Evolutionary conservation across 495 filamentous ascomycete genomes (phyloP), one percentile per base, ranked within the genome.

Genomic region (Podospora sp.): DNA sequence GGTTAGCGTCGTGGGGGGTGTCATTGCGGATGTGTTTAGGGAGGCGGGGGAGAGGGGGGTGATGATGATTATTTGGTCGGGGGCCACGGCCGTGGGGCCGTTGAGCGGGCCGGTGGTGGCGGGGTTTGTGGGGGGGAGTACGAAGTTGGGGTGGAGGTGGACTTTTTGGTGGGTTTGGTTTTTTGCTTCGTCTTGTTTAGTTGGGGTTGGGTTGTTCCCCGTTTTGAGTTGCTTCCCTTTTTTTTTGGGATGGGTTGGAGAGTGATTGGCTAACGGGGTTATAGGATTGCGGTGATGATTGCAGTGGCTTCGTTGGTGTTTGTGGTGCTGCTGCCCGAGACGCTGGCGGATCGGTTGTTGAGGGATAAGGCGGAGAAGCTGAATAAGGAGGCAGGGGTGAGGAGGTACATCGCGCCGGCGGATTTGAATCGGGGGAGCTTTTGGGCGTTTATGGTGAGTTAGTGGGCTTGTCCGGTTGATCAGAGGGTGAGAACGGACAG

Each of bases 1-100:
- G 66, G 74, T 96, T 20, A 90, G 86, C 65, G 90, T 94, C 6
- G 91, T 91, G 8, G 93, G 93, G 26, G 93, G 91, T 0, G 92
- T 90, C 0, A 86, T 96, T 18, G 90, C 91, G 8, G 92, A 97
- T 75, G 84, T 96, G 81, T 96, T 69, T 50, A 21, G 40, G 0
- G 68, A 75, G 7, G 71, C 68, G 29, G 59, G 61, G 22, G 35
- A 56, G 18, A 66, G 77, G 27, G 77, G 77, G 1, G 33, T 66
- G 56, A 68, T 77, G 5, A 75, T 79, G 68, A 72, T 76, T 65
- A 29, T 63, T 16, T 77, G 74, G 74, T 71, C 65, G 0, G 71
- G 69, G 9, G 53, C 67, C 18, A 71, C 73, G 22, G 72, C 73
- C 51, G 26, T 75, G 24, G 82, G 85, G 0, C 85, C 85, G 7